phyloP scores from a whole-genome alignment of 1,284 basidiomycete species.

The Cryptococcus neoformans region DNA sequence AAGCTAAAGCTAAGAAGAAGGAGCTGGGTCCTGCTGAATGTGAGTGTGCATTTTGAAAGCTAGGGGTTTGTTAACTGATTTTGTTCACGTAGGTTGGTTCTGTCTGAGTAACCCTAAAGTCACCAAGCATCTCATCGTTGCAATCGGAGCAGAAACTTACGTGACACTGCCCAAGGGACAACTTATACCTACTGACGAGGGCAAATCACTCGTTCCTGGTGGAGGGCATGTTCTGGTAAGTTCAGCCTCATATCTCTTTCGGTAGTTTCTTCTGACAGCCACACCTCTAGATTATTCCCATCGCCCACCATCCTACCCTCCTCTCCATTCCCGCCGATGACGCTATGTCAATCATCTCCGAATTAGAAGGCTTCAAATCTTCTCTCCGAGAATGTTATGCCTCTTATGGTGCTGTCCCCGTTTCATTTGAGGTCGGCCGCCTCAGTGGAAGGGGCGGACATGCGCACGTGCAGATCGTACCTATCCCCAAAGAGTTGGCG shows the following conservation, averaged over 20 bases:
- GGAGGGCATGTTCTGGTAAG: constrained; percentile 80
- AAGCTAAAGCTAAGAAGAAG: constrained; percentile 45
- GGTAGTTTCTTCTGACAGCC: background rate
- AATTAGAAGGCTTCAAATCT: constrained; percentile 77
- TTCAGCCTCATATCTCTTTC: background rate
- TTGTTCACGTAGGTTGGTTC: constrained; percentile 70
- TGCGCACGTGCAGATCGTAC: constrained; percentile 84
- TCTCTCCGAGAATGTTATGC: constrained; percentile 70
- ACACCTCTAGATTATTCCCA: constrained; percentile 63
- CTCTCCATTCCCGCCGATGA: constrained; percentile 70
- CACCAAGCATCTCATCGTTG: constrained; percentile 90
- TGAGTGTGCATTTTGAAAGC: constrained; percentile 11
- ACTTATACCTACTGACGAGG: constrained; percentile 66
- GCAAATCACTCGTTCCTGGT: constrained; percentile 66
- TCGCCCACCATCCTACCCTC: constrained; percentile 64
- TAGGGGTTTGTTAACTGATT: constrained; percentile 1
- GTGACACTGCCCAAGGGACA: constrained; percentile 91
- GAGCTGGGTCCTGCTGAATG: constrained; percentile 61
- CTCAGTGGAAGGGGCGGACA: constrained; percentile 83
- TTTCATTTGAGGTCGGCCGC: constrained; percentile 85
- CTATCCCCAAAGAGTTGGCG: constrained; percentile 64
- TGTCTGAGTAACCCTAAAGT: constrained; percentile 85
- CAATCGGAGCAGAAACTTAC: constrained; percentile 89
- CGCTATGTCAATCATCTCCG: constrained; percentile 67
- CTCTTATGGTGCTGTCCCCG: constrained; percentile 63